Base-by-base conservation (phyloP, 257 asterid species). In the Cordia subcordata region DNA sequence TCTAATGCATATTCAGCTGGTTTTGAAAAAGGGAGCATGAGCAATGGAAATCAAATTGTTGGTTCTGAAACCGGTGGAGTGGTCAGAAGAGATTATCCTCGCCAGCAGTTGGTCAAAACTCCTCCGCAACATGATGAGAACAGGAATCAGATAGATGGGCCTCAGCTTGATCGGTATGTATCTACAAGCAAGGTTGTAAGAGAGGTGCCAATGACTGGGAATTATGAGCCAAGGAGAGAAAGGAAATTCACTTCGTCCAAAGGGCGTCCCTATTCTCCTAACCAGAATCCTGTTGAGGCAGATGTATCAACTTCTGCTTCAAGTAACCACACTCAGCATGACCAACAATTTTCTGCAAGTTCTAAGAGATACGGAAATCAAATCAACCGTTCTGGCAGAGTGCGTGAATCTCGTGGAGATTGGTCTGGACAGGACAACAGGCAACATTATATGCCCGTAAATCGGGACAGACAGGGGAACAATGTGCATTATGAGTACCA, bases 401-500 rank as follows among this genome's bases (percentile, higher is more conserved):
- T 71, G 65, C 77, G 73, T 32, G 91, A 82, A 13, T 63, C 78
- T 61, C 79, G 75, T 57, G 89, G 82, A 66, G 87, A 77, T 63
- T 72, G 81, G 80, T 33, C 73, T 68, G 56, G 76, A 70, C 77
- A 71, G 42, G 77, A 70, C 53, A 65, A 69, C 33, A 18, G 47
- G 15, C 47, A 42, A 8, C 14, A 42, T 42, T 3, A 42, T 42
- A 42, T 11, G 10, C 47, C 47, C 47, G 10, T 8, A 6, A 69
- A 70, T 55, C 75, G 81, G 46, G 95, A 84, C 46, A 88, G 87
- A 63, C 93, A 53, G 62, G 71, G 86, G 71, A 83, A 72, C 56
- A 82, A 70, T 61, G 55, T 37, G 58, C 95, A 86, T 45, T 80
- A 70, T 70, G 96, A 84, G 73, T 86, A 92, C 77, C 98, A 88